Evolutionary conservation across 768 basidiomycete genomes (phyloP).

Genomic region (Panus rudis): DNA sequence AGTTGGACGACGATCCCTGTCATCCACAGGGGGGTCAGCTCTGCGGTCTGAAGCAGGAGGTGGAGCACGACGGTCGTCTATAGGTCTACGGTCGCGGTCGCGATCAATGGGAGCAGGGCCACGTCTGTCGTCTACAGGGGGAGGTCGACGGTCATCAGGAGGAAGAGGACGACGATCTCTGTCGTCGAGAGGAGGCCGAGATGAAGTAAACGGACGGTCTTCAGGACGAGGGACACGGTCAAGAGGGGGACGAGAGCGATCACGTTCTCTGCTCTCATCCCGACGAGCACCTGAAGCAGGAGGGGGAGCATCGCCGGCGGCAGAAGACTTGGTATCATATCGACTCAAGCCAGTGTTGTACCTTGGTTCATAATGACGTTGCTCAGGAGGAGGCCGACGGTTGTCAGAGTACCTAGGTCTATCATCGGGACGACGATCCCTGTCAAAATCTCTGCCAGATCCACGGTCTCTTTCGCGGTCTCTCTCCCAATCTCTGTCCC

Average conservation of each 20-base stretch:
- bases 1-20: background rate
- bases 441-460: conserved; percentile 27
- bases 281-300: conserved; percentile 1
- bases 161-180: conserved; percentile 9
- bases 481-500: conserved; percentile 26
- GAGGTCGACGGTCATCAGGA: conserved; percentile 13
- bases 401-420: conserved; percentile 25
- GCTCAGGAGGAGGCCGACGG: conserved; percentile 38
- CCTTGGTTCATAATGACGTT: conserved; percentile 42
- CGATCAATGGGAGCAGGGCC: conserved; percentile 1
- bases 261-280: conserved; percentile 9
- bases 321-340: conserved; percentile 23
- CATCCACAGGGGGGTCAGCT: background rate
- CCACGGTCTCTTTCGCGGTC: conserved; percentile 27
- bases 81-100: conserved; percentile 8
- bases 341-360: conserved; percentile 25
- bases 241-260: conserved; percentile 15
- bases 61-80: conserved; percentile 7
- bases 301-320: conserved; percentile 2
- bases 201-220: conserved; percentile 2
- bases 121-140: conserved; percentile 3
- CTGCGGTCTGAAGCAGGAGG: conserved; percentile 1
- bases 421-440: conserved; percentile 34
- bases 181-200: conserved; percentile 18
- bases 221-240: conserved; percentile 18